Conservation (phyloP, 2,329 filamentous ascomycete species). For the Diaporthe nobilis region DNA sequence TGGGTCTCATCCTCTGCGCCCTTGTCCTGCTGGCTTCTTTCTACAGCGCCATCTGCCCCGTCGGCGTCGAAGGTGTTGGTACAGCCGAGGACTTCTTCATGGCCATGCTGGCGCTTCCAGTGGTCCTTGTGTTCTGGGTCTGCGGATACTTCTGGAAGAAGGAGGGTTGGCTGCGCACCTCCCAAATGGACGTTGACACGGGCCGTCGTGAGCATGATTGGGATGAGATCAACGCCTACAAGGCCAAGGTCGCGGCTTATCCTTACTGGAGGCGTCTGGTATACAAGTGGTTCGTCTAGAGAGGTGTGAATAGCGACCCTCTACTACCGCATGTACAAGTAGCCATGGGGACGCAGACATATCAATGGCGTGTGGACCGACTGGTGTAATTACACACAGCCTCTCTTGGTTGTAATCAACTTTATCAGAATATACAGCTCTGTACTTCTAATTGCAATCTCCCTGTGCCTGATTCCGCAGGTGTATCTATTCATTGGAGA, state of each 20-base stretch:
- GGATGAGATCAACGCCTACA: slow-evolving; percentile 67
- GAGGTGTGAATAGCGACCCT: not conserved
- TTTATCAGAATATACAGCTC: slow-evolving; percentile 6
- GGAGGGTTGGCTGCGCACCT: slow-evolving; percentile 67
- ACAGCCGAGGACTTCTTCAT: slow-evolving; percentile 65
- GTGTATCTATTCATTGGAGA: not conserved
- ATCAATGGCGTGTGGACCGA: not conserved
- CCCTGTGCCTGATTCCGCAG: not conserved
- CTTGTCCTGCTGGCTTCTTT: slow-evolving; percentile 68
- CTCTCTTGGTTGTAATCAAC: not conserved
- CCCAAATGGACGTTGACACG: slow-evolving; percentile 77
- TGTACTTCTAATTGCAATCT: not conserved
- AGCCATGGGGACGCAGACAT: no score
- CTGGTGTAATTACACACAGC: not conserved
- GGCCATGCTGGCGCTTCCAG: slow-evolving; percentile 67
- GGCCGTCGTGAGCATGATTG: slow-evolving; percentile 74
- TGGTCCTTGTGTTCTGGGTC: slow-evolving; percentile 69
- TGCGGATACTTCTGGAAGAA: slow-evolving; percentile 76
- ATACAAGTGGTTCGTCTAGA: slow-evolving; percentile 49
- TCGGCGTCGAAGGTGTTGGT: slow-evolving; percentile 48
- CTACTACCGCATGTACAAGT: not conserved
- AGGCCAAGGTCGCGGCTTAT: slow-evolving; percentile 58
- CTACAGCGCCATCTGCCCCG: slow-evolving; percentile 55
- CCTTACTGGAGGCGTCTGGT: slow-evolving; percentile 61
- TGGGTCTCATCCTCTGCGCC: slow-evolving; percentile 71